Evolutionary conservation across 345 rosid genomes (phyloP).

Genomic region (Citropsis articulata): DNA sequence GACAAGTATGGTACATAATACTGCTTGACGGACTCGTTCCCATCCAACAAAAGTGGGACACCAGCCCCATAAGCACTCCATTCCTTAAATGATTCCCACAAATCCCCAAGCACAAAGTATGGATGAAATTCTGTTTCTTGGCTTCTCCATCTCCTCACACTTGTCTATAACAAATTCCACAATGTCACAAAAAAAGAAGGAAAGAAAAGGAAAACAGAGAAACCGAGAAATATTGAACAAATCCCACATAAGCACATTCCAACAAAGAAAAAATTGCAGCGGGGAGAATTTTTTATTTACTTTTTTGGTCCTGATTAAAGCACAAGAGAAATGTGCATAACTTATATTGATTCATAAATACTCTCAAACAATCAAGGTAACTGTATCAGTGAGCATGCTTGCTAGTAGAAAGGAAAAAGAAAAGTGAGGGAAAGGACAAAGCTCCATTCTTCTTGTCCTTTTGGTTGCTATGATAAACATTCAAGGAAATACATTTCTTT

Average conservation of each 20-base stretch:
- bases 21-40: conserved; percentile 70
- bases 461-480: not conserved
- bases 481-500: not conserved
- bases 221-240: not conserved
- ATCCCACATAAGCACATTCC: not conserved
- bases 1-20: conserved; percentile 93
- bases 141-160: conserved; percentile 30
- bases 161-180: conserved; percentile 42
- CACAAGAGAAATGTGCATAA: not conserved
- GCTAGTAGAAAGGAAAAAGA: not conserved
- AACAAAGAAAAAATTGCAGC: not conserved
- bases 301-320: not conserved
- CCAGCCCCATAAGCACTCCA: conserved; percentile 98
- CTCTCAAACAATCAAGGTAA: not conserved
- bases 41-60: conserved; percentile 72
- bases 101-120: conserved; percentile 64
- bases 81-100: conserved; percentile 84
- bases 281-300: not conserved
- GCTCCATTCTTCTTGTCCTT: not conserved
- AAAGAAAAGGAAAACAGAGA: not conserved
- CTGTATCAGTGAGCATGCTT: not conserved
- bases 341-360: not conserved
- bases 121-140: conserved; percentile 27
- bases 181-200: conserved; percentile 1
- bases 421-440: not conserved